Evolutionary conservation across 2,329 filamentous ascomycete species (phyloP).

Genomic region (Madurella mycetomatis): DNA sequence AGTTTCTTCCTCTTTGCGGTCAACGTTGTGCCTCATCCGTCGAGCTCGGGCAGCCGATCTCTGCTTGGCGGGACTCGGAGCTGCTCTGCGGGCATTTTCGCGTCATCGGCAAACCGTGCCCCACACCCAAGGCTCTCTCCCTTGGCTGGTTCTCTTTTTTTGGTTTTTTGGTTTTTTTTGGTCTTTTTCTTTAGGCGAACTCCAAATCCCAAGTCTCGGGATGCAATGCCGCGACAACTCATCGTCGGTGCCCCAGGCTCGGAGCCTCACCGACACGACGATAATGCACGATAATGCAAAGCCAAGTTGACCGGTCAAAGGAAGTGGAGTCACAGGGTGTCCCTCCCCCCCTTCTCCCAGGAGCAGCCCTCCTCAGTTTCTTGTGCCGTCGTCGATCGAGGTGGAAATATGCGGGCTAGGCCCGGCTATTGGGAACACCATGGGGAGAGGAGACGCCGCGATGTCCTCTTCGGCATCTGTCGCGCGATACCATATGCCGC

Average conservation of each 20-base stretch:
- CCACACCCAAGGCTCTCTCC: no score
- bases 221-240: conserved; percentile 21
- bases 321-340: conserved; percentile 5
- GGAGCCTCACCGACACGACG: conserved; percentile 20
- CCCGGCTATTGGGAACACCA: conserved; percentile 7
- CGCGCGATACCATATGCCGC: no score
- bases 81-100: background rate
- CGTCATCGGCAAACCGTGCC: conserved; percentile 13
- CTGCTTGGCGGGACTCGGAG: conserved; percentile 5
- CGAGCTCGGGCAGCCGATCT: conserved; percentile 6
- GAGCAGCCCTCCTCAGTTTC: background rate
- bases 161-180: background rate
- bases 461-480: background rate
- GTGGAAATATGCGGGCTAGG: conserved; percentile 2
- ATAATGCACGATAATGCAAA: conserved; percentile 21
- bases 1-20: conserved; percentile 11
- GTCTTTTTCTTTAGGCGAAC: background rate
- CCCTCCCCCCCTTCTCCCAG: background rate
- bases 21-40: conserved; percentile 6
- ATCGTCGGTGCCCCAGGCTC: conserved; percentile 4
- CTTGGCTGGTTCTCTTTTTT: conserved; percentile 1
- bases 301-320: conserved; percentile 15
- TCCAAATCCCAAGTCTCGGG: conserved; percentile 6
- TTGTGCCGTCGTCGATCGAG: conserved; percentile 9
- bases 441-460: background rate